Evolutionary conservation across 306 rosid genomes (phyloP).

Genomic region (Prinsepia uniflora): DNA sequence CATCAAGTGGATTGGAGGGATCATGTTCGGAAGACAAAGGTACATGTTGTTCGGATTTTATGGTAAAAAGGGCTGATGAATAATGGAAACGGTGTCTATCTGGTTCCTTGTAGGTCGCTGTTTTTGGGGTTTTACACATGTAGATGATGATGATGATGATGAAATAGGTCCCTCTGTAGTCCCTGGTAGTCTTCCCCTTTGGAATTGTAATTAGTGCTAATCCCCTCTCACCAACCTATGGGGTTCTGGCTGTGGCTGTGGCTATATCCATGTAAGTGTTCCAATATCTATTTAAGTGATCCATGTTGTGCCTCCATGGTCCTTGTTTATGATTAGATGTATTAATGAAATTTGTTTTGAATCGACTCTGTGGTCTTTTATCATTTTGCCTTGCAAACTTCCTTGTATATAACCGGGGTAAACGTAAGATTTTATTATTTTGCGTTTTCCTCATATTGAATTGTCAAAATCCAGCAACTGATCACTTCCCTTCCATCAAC

Average conservation of each 20-base stretch:
- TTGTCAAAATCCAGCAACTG: too few relatives aligned
- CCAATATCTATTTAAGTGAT: not conserved
- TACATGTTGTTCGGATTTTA: slow-evolving; percentile 31
- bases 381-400: too few relatives aligned
- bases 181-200: slow-evolving; percentile 4
- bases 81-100: not conserved
- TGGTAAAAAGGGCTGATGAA: slow-evolving; percentile 27
- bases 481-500: too few relatives aligned
- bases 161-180: slow-evolving; percentile 27
- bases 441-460: too few relatives aligned
- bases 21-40: slow-evolving; percentile 40
- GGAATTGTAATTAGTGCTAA: slow-evolving; percentile 35
- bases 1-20: slow-evolving; percentile 36
- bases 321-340: slow-evolving; percentile 19
- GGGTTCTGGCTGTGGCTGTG: not conserved
- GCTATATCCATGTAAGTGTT: not conserved
- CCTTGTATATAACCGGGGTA: too few relatives aligned
- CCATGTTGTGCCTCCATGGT: slow-evolving; percentile 5
- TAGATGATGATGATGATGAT: slow-evolving; percentile 25
- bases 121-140: slow-evolving; percentile 27
- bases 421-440: too few relatives aligned
- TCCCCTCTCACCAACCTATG: not conserved
- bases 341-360: slow-evolving; percentile 24
- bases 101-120: slow-evolving; percentile 17
- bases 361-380: not conserved